A percentile compares a stretch with the other conserved stretches of the same genome.
phyloP scores from a whole-genome alignment of 1,139 yeast genomes.

The Meyerozyma athensensis region DNA sequence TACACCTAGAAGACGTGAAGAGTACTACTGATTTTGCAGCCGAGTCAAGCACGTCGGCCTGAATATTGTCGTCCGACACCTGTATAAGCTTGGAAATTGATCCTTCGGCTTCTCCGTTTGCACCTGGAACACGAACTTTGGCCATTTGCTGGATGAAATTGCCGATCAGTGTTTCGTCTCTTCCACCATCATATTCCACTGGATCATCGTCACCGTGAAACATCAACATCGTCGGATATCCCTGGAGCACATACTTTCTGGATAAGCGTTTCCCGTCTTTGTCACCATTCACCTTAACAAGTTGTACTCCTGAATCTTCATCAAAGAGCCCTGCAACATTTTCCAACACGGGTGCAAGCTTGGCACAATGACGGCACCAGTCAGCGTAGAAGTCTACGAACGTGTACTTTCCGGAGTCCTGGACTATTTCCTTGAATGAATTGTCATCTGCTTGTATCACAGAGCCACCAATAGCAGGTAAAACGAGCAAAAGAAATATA shows the following conservation, averaged over 20 bases:
- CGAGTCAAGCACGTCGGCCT: slow-evolving; percentile 24
- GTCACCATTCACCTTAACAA: slow-evolving; percentile 68
- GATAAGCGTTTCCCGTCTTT: slow-evolving; percentile 50
- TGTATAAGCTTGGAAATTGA: slow-evolving; percentile 17
- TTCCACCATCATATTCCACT: slow-evolving; percentile 42
- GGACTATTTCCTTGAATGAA: slow-evolving; percentile 51
- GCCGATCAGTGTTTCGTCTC: slow-evolving; percentile 42
- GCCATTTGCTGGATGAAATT: slow-evolving; percentile 42
- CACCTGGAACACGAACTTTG: slow-evolving; percentile 19
- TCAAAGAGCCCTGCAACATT: slow-evolving; percentile 49
- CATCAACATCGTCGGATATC: slow-evolving; percentile 62
- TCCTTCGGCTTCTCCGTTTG: slow-evolving; percentile 3
- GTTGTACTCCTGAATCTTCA: slow-evolving; percentile 36
- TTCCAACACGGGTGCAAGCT: slow-evolving; percentile 60
- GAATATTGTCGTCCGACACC: slow-evolving; percentile 32
- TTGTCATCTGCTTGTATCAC: slow-evolving; percentile 33
- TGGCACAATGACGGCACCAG: slow-evolving; percentile 80
- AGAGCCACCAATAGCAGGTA: slow-evolving; percentile 3
- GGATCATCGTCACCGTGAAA: slow-evolving; percentile 51
- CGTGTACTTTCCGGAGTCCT: slow-evolving; percentile 54
- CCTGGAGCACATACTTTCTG: slow-evolving; percentile 51
- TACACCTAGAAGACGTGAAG: slow-evolving; percentile 38
- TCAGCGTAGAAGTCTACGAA: slow-evolving; percentile 73
- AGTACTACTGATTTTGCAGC: slow-evolving; percentile 25
- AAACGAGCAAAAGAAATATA: not conserved